These are phyloP conservation scores for Solanum bukasovii DNA, from an alignment of 257 asterid species.

Conservation along the genomic window DNA sequence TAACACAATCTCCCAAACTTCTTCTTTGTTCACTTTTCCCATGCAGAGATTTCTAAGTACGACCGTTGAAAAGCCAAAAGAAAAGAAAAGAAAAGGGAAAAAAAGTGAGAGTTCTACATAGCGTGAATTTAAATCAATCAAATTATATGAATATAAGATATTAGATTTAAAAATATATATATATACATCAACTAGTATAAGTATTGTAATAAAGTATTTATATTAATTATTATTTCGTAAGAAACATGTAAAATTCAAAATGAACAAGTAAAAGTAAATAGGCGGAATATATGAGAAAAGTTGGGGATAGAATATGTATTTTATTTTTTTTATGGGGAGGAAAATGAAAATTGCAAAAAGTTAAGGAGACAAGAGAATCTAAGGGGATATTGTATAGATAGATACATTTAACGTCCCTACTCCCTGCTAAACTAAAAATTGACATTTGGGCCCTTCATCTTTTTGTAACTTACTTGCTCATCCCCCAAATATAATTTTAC, in stretches of 20 bases:
- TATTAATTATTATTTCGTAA: neutral
- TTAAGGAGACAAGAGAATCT: slow-evolving; percentile 49
- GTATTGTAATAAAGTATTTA: too few species aligned
- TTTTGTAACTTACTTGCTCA: neutral
- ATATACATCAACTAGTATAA: too few species aligned
- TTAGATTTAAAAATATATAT: accelerated
- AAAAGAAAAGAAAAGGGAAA: too few species aligned
- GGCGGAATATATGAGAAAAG: neutral
- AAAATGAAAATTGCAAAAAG: neutral
- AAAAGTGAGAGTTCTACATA: neutral
- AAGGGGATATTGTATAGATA: neutral
- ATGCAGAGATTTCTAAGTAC: neutral
- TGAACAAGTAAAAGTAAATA: neutral
- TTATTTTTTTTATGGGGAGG: neutral
- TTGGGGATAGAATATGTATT: neutral
- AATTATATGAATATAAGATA: too few species aligned
- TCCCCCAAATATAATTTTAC: neutral
- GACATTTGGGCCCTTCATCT: slow-evolving; percentile 17
- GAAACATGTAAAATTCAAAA: neutral
- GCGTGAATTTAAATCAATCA: neutral
- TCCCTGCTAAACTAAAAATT: slow-evolving; percentile 8
- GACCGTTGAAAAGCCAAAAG: neutral
- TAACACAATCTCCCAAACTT: neutral
- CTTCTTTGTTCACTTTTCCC: neutral
- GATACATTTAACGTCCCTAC: slow-evolving; percentile 12